Conservation (phyloP, 1,139 yeast species). For the Zygoascus hellenicus region DNA sequence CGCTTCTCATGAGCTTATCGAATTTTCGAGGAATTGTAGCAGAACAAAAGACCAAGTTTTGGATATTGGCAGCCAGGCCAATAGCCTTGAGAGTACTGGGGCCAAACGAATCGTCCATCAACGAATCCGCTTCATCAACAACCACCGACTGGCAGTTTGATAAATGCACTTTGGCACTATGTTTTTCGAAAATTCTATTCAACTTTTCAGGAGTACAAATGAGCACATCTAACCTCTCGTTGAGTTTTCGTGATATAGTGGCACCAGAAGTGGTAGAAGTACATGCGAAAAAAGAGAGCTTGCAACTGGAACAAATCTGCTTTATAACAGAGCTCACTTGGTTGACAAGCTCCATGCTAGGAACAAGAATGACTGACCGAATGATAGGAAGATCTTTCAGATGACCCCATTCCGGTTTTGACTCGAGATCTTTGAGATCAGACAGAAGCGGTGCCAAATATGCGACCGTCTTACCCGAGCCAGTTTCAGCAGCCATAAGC, state of each 20-base stretch:
- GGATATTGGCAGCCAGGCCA: constrained; percentile 47
- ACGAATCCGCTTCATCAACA: constrained; percentile 93
- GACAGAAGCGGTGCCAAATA: constrained; percentile 73
- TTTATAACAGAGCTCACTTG: constrained; percentile 50
- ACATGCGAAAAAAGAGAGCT: constrained; percentile 6
- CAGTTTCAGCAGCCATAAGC: constrained; percentile 92
- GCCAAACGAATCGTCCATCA: constrained; percentile 78
- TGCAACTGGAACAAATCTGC: constrained; percentile 2
- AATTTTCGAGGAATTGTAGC: constrained; percentile 87
- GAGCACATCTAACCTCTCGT: constrained; percentile 53
- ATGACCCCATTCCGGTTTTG: constrained; percentile 22
- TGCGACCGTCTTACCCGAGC: constrained; percentile 94
- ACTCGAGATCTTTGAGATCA: constrained; percentile 47
- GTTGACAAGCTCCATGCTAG: constrained; percentile 82
- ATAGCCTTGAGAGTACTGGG: constrained; percentile 59
- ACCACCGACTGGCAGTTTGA: constrained; percentile 49
- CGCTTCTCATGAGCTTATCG: constrained; percentile 51
- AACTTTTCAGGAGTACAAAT: constrained; percentile 67
- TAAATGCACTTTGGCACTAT: constrained; percentile 22
- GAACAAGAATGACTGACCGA: constrained; percentile 68
- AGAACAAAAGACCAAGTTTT: constrained; percentile 69
- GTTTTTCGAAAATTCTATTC: constrained; percentile 18
- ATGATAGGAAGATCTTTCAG: constrained; percentile 42
- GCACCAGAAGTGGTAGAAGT: constrained; percentile 1
- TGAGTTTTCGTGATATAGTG: constrained; percentile 20